phyloP scores from a whole-genome alignment of 345 rosid genomes.

The Hibiscus mutabilis region DNA sequence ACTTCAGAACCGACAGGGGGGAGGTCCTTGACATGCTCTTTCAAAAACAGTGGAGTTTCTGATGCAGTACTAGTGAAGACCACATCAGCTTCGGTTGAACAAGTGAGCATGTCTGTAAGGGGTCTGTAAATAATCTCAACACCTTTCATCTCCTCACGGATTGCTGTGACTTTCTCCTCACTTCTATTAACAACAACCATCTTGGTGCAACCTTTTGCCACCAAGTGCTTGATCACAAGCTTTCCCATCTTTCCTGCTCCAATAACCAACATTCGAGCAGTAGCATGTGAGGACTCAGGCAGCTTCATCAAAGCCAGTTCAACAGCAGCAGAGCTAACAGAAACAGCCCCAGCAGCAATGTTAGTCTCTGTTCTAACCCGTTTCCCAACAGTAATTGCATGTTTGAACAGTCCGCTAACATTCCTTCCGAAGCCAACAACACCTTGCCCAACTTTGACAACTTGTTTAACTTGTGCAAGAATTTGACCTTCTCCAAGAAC shows the following conservation, averaged over 20 bases:
- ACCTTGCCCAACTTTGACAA: conserved; percentile 71
- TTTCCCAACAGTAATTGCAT: conserved; percentile 65
- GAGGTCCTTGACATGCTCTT: conserved; percentile 56
- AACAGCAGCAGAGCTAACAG: conserved; percentile 75
- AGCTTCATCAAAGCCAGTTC: conserved; percentile 70
- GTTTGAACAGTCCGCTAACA: conserved; percentile 65
- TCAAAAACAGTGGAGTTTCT: conserved; percentile 62
- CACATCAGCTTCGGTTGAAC: conserved; percentile 81
- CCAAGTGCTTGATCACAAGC: conserved; percentile 77
- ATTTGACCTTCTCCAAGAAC: conserved; percentile 82
- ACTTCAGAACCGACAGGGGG: conserved; percentile 44
- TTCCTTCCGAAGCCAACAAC: conserved; percentile 69
- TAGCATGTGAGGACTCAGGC: conserved; percentile 37
- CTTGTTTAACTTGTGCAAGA: conserved; percentile 75
- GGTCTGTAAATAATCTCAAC: conserved; percentile 62
- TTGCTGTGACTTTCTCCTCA: conserved; percentile 76
- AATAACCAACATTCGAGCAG: conserved; percentile 54
- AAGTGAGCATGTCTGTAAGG: conserved; percentile 57
- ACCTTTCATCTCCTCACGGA: conserved; percentile 61
- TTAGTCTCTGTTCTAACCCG: conserved; percentile 73
- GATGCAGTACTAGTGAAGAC: conserved; percentile 93
- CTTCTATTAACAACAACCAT: conserved; percentile 63
- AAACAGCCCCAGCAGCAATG: conserved; percentile 72
- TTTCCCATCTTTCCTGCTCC: conserved; percentile 87
- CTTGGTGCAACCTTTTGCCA: conserved; percentile 58